phyloP scores from a whole-genome alignment of 768 basidiomycete species.

The Hortiboletus campestris region DNA sequence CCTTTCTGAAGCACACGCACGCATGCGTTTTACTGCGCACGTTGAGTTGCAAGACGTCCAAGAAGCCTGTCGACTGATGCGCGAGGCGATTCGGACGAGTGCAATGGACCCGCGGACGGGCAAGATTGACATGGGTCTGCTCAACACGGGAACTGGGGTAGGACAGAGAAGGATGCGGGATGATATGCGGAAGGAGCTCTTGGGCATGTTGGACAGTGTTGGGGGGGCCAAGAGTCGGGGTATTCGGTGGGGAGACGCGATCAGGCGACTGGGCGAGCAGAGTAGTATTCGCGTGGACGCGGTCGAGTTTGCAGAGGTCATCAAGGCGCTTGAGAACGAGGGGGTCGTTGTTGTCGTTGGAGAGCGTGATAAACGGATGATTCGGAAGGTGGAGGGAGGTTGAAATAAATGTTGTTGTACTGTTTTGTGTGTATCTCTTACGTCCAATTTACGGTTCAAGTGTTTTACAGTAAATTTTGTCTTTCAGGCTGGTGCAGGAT shows the following conservation, averaged over 20 bases:
- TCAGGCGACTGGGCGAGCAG: constrained; percentile 77
- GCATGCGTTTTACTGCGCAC: constrained; percentile 88
- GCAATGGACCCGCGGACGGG: constrained; percentile 96
- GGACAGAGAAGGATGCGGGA: constrained; percentile 83
- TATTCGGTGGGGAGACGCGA: constrained; percentile 79
- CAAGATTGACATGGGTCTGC: constrained; percentile 94
- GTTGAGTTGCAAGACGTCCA: constrained; percentile 86
- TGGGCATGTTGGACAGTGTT: constrained; percentile 55
- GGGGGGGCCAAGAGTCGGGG: constrained; percentile 54
- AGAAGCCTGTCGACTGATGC: constrained; percentile 93
- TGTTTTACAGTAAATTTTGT: too few species aligned
- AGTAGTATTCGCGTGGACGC: constrained; percentile 78
- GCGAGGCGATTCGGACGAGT: constrained; percentile 90
- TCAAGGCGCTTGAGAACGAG: constrained; percentile 79
- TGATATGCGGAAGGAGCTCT: constrained; percentile 85
- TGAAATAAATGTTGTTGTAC: constrained; percentile 11
- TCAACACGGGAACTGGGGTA: constrained; percentile 89
- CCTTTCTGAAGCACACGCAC: constrained; percentile 92
- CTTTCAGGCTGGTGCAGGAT: not conserved
- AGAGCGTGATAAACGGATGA: constrained; percentile 80
- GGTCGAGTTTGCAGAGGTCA: constrained; percentile 78
- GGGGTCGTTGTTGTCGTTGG: constrained; percentile 84
- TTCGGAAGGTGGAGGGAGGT: constrained; percentile 60
- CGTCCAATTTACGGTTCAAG: not conserved
- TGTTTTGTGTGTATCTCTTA: not conserved